Evolutionary conservation across 345 rosid species (phyloP), one percentile per base, ranked within the genome.

Genomic region (Ailanthus altissimus): DNA sequence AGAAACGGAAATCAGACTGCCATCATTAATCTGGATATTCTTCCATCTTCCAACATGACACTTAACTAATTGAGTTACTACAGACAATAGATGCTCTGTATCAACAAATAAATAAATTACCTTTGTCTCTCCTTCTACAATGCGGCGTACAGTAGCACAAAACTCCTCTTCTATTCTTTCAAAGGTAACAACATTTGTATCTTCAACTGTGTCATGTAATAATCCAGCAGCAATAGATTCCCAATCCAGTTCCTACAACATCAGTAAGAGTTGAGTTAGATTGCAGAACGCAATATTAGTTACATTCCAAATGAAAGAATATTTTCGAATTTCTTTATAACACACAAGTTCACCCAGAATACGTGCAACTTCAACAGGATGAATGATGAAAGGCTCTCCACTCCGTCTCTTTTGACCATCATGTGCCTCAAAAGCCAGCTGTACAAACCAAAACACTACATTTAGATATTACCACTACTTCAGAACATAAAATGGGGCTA

Each of bases 101-200:
- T 70, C 46, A 59, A 59, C 51, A 28, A 83, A 71, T 60, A 64
- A 73, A 60, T 43, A 77, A 76, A 73, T 80, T 83, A 92, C 99
- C 98, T 96, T 96, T 73, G 99, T 96, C 88, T 96, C 99, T 83
- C 99, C 99, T 88, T 96, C 99, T 28, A 96, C 98, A 78, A 96
- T 96, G 87, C 72, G 94, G 59, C 99, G 92, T 47, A 96, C 99
- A 26, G 85, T 88, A 65, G 89, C 88, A 78, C 99, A 97, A 88
- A 93, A 93, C 81, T 93, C 93, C 81, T 89, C 88, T 70, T 96
- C 98, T 84, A 96, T 96, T 82, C 90, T 90, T 81, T 92, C 97
- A 82, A 96, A 93, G 69, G 97, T 92, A 77, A 96, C 91, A 79
- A 90, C 87, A 80, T 91, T 87, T 49, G 99, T 96, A 89, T 96